A percentile compares a stretch with the other conserved stretches of the same genome.
phyloP scores from a whole-genome alignment of 352 stramenopile genomes.

The Pythium phragmitis region DNA sequence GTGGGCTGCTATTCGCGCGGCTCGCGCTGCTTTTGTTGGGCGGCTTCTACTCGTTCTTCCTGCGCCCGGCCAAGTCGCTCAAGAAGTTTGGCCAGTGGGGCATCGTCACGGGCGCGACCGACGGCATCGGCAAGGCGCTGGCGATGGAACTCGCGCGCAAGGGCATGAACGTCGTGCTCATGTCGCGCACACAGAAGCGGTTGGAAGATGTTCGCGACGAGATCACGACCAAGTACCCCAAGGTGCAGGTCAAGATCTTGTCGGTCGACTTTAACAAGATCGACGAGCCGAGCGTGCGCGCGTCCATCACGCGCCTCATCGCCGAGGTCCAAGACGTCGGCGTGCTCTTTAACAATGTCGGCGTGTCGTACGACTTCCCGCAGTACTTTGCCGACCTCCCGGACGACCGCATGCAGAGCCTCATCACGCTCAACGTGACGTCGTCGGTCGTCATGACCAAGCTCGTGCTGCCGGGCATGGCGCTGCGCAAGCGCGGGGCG shows the following conservation, averaged over 20 bases:
- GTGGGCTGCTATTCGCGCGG: constrained; percentile 49
- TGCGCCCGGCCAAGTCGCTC: constrained; percentile 92
- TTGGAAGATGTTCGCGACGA: constrained; percentile 92
- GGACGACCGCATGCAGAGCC: constrained; percentile 89
- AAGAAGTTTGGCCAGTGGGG: constrained; percentile 96
- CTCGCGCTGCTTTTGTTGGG: constrained; percentile 49
- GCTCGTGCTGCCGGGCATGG: constrained; percentile 92
- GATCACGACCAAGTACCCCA: constrained; percentile 92
- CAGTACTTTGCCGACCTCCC: constrained; percentile 98
- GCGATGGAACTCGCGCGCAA: constrained; percentile 96
- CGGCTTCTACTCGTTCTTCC: constrained; percentile 84
- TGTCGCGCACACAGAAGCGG: constrained; percentile 96
- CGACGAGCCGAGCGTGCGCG: constrained; percentile 65
- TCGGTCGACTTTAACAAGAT: constrained; percentile 95
- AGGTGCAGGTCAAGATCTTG: constrained; percentile 83
- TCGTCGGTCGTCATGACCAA: constrained; percentile 81
- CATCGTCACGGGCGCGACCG: constrained; percentile 96
- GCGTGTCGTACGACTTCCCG: constrained; percentile 98
- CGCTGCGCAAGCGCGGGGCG: constrained; percentile 91
- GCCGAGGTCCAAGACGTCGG: constrained; percentile 91
- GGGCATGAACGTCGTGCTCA: constrained; percentile 96
- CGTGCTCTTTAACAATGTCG: constrained; percentile 99
- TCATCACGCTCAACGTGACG: constrained; percentile 91
- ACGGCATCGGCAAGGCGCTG: constrained; percentile 91
- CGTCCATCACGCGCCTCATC: constrained; percentile 49